Evolutionary conservation across 352 stramenopile species (phyloP).

Genomic region (Globisporangium acanthophoron): DNA sequence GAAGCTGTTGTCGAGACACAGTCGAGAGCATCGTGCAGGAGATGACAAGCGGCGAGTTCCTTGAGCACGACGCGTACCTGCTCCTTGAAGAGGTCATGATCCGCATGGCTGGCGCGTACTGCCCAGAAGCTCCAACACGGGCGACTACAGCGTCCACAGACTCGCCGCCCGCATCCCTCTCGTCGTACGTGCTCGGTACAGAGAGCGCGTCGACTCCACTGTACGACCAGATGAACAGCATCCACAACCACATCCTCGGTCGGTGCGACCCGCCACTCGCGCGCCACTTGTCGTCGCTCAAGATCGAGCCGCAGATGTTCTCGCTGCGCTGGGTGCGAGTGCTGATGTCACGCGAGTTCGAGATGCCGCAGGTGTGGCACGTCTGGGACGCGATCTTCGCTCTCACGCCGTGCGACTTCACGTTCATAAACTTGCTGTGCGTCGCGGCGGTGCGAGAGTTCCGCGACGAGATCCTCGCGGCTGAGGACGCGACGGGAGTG

Average conservation of each 20-base stretch:
- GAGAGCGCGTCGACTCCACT: constrained; percentile 41
- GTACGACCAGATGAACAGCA: constrained; percentile 71
- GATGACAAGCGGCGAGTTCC: constrained; percentile 32
- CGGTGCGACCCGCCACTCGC: constrained; percentile 59
- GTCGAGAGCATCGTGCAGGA: constrained; percentile 46
- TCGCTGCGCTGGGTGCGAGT: constrained; percentile 70
- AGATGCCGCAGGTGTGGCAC: constrained; percentile 67
- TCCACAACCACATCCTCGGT: constrained; percentile 58
- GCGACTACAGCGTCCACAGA: background rate
- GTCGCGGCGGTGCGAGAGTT: constrained; percentile 67
- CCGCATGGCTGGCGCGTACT: constrained; percentile 69
- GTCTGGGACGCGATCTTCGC: constrained; percentile 78
- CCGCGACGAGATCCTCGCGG: constrained; percentile 52
- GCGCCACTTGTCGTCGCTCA: constrained; percentile 36
- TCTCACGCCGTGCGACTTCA: constrained; percentile 62
- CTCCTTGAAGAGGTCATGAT: constrained; percentile 69
- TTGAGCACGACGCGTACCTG: constrained; percentile 68
- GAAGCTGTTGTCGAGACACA: constrained; percentile 50
- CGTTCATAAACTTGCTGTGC: constrained; percentile 73
- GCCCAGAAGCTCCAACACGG: constrained; percentile 23
- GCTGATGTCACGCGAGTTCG: constrained; percentile 72
- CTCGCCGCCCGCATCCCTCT: background rate
- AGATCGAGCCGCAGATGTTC: constrained; percentile 69
- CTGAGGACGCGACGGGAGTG: constrained; percentile 54
- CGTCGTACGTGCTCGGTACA: constrained; percentile 3